Conservation (phyloP, 768 basidiomycete genomes). For the Hygrophorus pudorinus region DNA sequence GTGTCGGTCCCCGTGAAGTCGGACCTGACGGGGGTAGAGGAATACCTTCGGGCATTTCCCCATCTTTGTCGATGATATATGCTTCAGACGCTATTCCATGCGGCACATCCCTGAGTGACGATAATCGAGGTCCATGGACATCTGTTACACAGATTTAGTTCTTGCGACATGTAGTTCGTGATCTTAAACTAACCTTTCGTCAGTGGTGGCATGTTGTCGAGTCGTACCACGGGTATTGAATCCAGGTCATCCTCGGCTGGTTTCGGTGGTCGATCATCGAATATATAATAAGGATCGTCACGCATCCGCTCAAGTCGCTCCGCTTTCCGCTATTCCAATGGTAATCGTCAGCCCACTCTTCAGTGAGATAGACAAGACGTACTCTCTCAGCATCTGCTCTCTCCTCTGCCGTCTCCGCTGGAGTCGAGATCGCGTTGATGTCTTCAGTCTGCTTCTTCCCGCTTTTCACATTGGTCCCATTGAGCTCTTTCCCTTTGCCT, state of each 20-base stretch:
- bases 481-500: conserved; percentile 17
- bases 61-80: conserved; percentile 63
- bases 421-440: conserved; percentile 19
- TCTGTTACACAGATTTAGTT: conserved; percentile 13
- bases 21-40: conserved; percentile 19
- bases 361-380: conserved; percentile 12
- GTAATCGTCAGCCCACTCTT: not conserved
- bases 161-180: not conserved
- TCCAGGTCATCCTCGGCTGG: conserved; percentile 57
- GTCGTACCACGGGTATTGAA: conserved; percentile 79
- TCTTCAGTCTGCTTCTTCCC: conserved; percentile 26
- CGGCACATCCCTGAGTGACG: conserved; percentile 33
- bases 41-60: conserved; percentile 77
- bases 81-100: conserved; percentile 32
- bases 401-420: conserved; percentile 48
- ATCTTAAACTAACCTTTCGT: conserved; percentile 1
- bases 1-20: conserved; percentile 14
- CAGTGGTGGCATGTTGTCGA: conserved; percentile 59
- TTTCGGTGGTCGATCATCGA: conserved; percentile 44
- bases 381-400: conserved; percentile 55
- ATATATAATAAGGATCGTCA: conserved; percentile 89
- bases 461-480: conserved; percentile 6
- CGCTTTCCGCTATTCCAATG: conserved; percentile 49
- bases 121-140: conserved; percentile 24
- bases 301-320: conserved; percentile 67